These are phyloP conservation scores for Jimgerdemannia lactiflua DNA, from an alignment of 192 early-diverging fungal genomes.

Conservation along the genomic window DNA sequence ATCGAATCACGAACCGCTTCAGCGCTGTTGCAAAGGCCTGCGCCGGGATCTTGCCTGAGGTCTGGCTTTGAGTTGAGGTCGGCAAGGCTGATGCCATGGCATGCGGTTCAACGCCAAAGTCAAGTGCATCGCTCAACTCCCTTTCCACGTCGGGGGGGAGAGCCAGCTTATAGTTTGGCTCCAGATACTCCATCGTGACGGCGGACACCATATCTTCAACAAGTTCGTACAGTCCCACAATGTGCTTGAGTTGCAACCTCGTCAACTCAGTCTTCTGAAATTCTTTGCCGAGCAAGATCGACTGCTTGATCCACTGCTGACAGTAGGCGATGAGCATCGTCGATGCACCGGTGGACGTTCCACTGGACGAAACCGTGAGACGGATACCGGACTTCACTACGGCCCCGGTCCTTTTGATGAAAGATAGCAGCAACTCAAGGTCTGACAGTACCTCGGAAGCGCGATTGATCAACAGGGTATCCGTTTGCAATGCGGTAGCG, in stretches of 20 bases:
- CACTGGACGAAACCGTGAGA: background rate
- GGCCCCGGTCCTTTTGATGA: constrained; percentile 9
- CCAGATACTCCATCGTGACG: constrained; percentile 2
- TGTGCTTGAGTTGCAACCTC: constrained; percentile 12
- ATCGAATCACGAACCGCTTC: constrained; percentile 14
- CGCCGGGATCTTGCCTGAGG: constrained; percentile 2
- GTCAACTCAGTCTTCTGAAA: background rate
- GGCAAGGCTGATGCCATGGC: too few species aligned
- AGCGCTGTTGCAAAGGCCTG: constrained; percentile 9
- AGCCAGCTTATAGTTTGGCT: constrained; percentile 1
- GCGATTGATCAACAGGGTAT: constrained; percentile 1
- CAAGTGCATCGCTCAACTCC: background rate
- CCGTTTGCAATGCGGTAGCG: background rate
- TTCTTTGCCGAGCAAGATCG: background rate
- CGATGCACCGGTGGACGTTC: constrained; percentile 2
- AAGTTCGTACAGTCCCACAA: constrained; percentile 13
- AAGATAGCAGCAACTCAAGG: constrained; percentile 17
- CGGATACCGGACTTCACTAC: background rate
- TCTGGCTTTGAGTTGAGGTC: too few species aligned
- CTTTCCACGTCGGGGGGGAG: background rate
- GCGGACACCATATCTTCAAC: constrained; percentile 12
- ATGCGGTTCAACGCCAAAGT: background rate
- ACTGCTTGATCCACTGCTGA: constrained; percentile 18
- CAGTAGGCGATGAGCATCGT: constrained; percentile 5
- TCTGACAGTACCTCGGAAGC: constrained; percentile 11